These are phyloP conservation scores for Crataegus laevigata DNA, from an alignment of 306 rosid species.

Conservation along the genomic window DNA sequence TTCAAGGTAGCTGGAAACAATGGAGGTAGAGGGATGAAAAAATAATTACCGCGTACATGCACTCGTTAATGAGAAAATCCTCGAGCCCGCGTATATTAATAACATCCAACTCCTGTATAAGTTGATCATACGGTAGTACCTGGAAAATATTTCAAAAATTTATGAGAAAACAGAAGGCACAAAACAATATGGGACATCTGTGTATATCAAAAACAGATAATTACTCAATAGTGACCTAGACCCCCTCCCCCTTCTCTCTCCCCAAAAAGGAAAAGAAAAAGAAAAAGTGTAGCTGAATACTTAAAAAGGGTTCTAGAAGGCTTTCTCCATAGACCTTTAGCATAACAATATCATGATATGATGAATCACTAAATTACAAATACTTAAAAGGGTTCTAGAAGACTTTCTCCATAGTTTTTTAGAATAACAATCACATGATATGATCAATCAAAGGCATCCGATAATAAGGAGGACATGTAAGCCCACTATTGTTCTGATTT, in stretches of 20 bases:
- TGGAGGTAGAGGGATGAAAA: slow-evolving; percentile 9
- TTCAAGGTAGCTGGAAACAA: neutral
- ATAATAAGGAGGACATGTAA: neutral
- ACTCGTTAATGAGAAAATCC: slow-evolving; percentile 92
- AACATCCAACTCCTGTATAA: slow-evolving; percentile 89
- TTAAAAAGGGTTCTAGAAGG: neutral
- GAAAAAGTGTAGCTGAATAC: neutral
- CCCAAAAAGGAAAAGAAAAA: too few species aligned
- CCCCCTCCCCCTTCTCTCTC: neutral
- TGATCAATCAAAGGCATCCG: neutral
- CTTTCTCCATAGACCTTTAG: too few species aligned
- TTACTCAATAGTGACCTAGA: neutral
- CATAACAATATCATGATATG: neutral
- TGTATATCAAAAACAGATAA: neutral
- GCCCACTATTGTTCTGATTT: neutral
- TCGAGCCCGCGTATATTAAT: slow-evolving; percentile 81
- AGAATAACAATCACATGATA: neutral
- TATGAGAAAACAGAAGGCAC: neutral
- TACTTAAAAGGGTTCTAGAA: neutral
- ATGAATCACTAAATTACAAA: neutral
- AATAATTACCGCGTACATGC: slow-evolving; percentile 92
- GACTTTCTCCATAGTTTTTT: neutral
- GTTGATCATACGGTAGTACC: slow-evolving; percentile 82
- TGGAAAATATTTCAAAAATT: slow-evolving; percentile 17
- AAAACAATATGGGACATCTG: neutral